These are phyloP conservation scores for Ophiostoma sp. DNA, from an alignment of 2,329 filamentous ascomycete species.

Conservation along the genomic window DNA sequence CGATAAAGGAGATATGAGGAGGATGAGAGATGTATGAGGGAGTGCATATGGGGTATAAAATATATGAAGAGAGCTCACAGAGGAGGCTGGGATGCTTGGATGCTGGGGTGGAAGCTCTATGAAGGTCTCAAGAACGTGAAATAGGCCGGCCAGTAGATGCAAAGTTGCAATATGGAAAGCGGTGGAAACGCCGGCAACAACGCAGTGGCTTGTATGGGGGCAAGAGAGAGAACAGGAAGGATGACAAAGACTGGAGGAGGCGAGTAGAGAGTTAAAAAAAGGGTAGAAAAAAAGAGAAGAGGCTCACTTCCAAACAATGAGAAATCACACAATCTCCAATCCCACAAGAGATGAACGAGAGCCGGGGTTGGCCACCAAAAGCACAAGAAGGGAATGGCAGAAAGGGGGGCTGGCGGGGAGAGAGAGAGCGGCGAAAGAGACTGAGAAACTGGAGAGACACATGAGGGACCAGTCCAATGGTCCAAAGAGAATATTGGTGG, in stretches of 20 bases:
- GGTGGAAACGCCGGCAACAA: constrained; percentile 11
- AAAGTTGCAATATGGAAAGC: background rate
- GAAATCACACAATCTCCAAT: background rate
- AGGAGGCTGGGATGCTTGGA: background rate
- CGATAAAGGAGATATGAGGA: background rate
- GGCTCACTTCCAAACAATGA: background rate
- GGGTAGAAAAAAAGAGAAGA: background rate
- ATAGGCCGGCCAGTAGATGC: background rate
- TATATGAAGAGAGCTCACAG: background rate
- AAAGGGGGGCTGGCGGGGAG: background rate
- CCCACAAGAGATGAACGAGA: background rate
- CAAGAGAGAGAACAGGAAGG: background rate
- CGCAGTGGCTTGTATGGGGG: background rate
- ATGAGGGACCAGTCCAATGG: background rate
- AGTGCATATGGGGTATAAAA: background rate
- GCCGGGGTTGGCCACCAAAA: background rate
- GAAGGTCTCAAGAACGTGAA: background rate
- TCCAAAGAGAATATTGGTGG: background rate
- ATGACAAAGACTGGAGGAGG: background rate
- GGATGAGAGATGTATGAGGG: background rate
- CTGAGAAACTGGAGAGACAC: background rate
- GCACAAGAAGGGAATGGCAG: background rate
- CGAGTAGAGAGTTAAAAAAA: background rate
- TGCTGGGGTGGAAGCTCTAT: background rate
- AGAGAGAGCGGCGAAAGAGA: background rate